Percentiles rank a stretch among this genome's conserved stretches.
These are phyloP conservation scores for Cladosporium cucumerinum DNA, from an alignment of 2,329 filamentous ascomycete species.

Conservation along the genomic window DNA sequence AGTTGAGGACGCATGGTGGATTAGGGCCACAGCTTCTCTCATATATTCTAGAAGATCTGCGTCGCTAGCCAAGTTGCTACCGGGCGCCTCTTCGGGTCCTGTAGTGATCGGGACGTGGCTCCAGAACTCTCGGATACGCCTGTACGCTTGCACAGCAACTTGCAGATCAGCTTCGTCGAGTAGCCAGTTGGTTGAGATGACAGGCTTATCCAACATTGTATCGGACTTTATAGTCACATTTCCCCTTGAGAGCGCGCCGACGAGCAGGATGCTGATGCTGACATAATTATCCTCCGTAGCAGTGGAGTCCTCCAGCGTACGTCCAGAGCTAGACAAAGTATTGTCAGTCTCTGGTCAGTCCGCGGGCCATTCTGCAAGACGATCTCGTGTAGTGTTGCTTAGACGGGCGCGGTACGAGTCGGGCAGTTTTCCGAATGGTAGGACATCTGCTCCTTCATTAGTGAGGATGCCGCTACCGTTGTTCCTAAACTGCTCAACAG, in stretches of 20 bases:
- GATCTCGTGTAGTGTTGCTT: conserved; percentile 7
- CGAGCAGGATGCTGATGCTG: conserved; percentile 25
- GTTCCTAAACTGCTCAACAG: conserved; percentile 9
- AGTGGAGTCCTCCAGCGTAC: background rate
- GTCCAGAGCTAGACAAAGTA: conserved; percentile 2
- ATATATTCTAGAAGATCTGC: conserved; percentile 48
- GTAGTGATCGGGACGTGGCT: background rate
- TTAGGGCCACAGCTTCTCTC: conserved; percentile 23
- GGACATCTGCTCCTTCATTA: conserved; percentile 20
- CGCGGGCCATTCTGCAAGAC: conserved; percentile 19
- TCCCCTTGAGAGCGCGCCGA: conserved; percentile 29
- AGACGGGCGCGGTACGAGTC: conserved; percentile 17
- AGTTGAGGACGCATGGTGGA: conserved; percentile 9
- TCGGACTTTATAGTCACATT: conserved; percentile 18
- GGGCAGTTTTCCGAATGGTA: conserved; percentile 25
- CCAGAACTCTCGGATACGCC: conserved; percentile 9
- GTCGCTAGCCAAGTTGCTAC: conserved; percentile 40
- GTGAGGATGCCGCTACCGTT: conserved; percentile 19
- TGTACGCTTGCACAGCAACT: conserved; percentile 27
- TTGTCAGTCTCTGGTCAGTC: conserved; percentile 28
- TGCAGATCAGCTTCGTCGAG: conserved; percentile 17
- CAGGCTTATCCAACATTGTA: conserved; percentile 27
- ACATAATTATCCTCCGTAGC: conserved; percentile 15
- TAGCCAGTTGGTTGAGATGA: conserved; percentile 35
- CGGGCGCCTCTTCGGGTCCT: conserved; percentile 41